Evolutionary conservation across 2,329 filamentous ascomycete genomes (phyloP).

Genomic region (Cladobotryum protrusum): DNA sequence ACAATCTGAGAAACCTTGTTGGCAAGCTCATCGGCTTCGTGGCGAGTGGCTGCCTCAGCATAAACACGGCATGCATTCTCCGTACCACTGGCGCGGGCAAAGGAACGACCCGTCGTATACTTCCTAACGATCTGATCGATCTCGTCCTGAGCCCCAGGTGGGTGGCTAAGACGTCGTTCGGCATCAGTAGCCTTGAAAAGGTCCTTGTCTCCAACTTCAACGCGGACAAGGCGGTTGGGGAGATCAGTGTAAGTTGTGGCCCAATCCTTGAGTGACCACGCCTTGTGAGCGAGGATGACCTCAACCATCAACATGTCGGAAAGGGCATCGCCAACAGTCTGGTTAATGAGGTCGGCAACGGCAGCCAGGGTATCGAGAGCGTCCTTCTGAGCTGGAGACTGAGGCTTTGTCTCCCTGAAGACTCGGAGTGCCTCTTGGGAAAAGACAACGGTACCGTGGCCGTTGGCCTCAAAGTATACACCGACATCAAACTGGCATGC

Average conservation of each 20-base stretch:
- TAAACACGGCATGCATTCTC: conserved; percentile 96
- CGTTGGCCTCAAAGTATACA: conserved; percentile 98
- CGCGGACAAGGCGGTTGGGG: conserved; percentile 89
- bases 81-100: conserved; percentile 88
- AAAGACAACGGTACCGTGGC: conserved; percentile 94
- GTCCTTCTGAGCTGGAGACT: conserved; percentile 86
- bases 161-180: conserved; percentile 78
- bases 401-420: conserved; percentile 73
- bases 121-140: conserved; percentile 87
- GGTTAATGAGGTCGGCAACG: conserved; percentile 89
- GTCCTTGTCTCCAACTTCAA: conserved; percentile 82
- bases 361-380: conserved; percentile 80
- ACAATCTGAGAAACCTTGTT: conserved; percentile 74
- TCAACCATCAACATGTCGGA: conserved; percentile 96
- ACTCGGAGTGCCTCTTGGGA: conserved; percentile 73
- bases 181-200: conserved; percentile 89
- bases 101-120: conserved; percentile 82
- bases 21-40: conserved; percentile 86
- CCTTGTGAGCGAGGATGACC: conserved; percentile 91
- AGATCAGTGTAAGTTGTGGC: conserved; percentile 87
- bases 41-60: conserved; percentile 83
- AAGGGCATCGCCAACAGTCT: conserved; percentile 92
- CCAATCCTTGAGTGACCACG: conserved; percentile 87
- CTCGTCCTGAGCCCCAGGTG: conserved; percentile 70
- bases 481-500: conserved; percentile 91